A percentile compares a stretch with the other conserved stretches of the same genome.
Conservation (phyloP, 345 rosid genomes). For the Luvunga scandens region DNA sequence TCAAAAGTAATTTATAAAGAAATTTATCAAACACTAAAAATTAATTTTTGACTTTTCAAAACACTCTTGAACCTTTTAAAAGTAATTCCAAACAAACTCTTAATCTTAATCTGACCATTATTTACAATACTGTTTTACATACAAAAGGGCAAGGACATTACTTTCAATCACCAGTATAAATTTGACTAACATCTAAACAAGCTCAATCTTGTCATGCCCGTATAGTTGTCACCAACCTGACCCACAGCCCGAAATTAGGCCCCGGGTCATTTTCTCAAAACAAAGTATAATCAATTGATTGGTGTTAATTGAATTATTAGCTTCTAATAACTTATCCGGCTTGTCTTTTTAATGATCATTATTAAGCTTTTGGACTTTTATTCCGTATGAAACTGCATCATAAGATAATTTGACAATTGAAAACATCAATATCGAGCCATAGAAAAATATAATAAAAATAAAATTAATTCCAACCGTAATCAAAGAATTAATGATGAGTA, state of each 20-base stretch:
- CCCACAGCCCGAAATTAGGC: constrained; percentile 9
- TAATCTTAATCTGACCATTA: not conserved
- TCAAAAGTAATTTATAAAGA: too few species aligned
- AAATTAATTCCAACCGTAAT: not conserved
- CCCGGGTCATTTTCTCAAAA: not conserved
- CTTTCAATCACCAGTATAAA: not conserved
- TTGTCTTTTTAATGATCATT: not conserved
- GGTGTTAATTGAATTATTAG: not conserved
- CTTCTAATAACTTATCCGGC: not conserved
- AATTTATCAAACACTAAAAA: too few species aligned
- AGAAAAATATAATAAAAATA: not conserved
- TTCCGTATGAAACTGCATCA: not conserved
- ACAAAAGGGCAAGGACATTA: not conserved
- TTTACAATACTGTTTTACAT: not conserved
- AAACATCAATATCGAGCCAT: not conserved
- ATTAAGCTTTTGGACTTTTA: not conserved
- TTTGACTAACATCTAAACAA: not conserved
- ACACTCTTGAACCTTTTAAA: too few species aligned
- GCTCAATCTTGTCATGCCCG: constrained; percentile 6
- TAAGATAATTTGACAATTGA: not conserved
- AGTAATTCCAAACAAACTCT: rapidly evolving
- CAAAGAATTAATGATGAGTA: not conserved
- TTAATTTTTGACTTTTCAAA: rapidly evolving
- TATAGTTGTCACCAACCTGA: not conserved
- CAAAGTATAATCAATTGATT: not conserved